Conservation (phyloP, 1,284 basidiomycete species). For the Sanghuangporus sanghuang region DNA sequence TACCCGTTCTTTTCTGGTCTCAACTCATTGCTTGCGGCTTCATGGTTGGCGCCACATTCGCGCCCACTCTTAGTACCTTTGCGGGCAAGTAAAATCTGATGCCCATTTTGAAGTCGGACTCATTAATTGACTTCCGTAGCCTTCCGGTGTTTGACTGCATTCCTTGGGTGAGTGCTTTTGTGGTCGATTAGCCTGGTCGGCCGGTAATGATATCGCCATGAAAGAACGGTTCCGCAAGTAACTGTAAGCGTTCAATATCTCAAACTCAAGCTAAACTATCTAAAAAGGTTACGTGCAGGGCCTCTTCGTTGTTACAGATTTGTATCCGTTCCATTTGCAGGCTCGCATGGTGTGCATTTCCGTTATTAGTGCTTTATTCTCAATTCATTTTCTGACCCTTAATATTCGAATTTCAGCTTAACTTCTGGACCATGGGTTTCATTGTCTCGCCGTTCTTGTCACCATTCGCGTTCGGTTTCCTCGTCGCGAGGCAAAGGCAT, state of each 20-base stretch:
- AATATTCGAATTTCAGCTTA: slow-evolving; percentile 36
- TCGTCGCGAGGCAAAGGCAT: slow-evolving; percentile 52
- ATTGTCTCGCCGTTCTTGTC: slow-evolving; percentile 52
- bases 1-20: slow-evolving; percentile 61
- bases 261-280: background rate
- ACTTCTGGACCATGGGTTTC: slow-evolving; percentile 65
- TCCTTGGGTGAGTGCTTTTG: slow-evolving; percentile 51
- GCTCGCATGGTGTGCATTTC: slow-evolving; percentile 50
- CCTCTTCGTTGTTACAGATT: slow-evolving; percentile 59
- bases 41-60: slow-evolving; percentile 48
- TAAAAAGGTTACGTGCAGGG: slow-evolving; percentile 36
- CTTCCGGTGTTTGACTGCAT: slow-evolving; percentile 65
- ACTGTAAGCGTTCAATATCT: slow-evolving; percentile 38
- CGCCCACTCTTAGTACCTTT: slow-evolving; percentile 48
- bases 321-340: slow-evolving; percentile 73
- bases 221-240: slow-evolving; percentile 61
- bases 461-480: slow-evolving; percentile 66
- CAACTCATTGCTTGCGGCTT: slow-evolving; percentile 50
- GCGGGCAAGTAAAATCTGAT: slow-evolving; percentile 32
- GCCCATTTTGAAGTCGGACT: background rate
- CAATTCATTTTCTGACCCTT: background rate
- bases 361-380: background rate
- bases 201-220: background rate
- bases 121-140: slow-evolving; percentile 31
- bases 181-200: background rate